These are phyloP conservation scores for Aspergillus sclerotioniger DNA, from an alignment of 495 filamentous ascomycete genomes.

Conservation along the genomic window DNA sequence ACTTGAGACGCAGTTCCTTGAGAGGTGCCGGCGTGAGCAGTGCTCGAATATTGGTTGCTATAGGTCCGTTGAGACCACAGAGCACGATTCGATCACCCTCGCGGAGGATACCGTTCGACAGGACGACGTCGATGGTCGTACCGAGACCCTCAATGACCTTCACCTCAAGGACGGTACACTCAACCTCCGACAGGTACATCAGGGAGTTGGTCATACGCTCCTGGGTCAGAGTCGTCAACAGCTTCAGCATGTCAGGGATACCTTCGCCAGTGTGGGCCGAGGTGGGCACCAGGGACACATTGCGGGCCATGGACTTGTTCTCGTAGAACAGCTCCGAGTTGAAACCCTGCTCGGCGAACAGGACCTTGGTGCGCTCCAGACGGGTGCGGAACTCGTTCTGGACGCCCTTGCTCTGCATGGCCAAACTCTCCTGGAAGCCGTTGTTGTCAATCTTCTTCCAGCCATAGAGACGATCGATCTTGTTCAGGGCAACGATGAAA, in stretches of 20 bases:
- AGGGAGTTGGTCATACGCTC: slow-evolving; percentile 96
- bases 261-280: slow-evolving; percentile 98
- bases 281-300: slow-evolving; percentile 93
- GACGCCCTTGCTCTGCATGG: slow-evolving; percentile 87
- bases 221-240: slow-evolving; percentile 86
- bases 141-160: slow-evolving; percentile 98
- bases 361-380: slow-evolving; percentile 85
- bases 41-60: slow-evolving; percentile 94
- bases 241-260: slow-evolving; percentile 98
- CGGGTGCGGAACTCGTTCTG: slow-evolving; percentile 94
- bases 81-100: slow-evolving; percentile 95
- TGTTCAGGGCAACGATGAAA: slow-evolving; percentile 98
- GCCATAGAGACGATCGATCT: slow-evolving; percentile 98
- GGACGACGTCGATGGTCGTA: slow-evolving; percentile 96
- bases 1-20: slow-evolving; percentile 92
- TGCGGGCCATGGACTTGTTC: slow-evolving; percentile 93
- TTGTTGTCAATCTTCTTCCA: slow-evolving; percentile 99
- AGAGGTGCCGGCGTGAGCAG: slow-evolving; percentile 91
- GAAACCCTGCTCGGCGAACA: slow-evolving; percentile 94
- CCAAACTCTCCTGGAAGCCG: slow-evolving; percentile 89
- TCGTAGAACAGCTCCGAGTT: slow-evolving; percentile 96
- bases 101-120: slow-evolving; percentile 91
- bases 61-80: slow-evolving; percentile 92
- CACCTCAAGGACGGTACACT: slow-evolving; percentile 97
- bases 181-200: slow-evolving; percentile 97